These are phyloP conservation scores for Neofusicoccum parvum DNA, from an alignment of 2,329 filamentous ascomycete species.

Conservation along the genomic window DNA sequence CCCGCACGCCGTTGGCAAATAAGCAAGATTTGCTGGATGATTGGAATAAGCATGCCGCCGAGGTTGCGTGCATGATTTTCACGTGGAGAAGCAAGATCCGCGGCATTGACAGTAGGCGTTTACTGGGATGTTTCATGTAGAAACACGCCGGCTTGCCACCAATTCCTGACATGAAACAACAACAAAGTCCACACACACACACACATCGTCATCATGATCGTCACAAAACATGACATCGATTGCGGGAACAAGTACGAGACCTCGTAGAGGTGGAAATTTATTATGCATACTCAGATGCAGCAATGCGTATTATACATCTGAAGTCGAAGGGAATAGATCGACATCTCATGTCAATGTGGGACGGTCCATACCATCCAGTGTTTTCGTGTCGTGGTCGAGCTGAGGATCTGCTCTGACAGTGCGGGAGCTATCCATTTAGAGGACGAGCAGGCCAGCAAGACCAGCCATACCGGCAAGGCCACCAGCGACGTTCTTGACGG, in stretches of 20 bases:
- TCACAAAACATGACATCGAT: too few relatives aligned
- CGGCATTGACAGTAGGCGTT: not conserved
- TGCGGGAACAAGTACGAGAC: not conserved
- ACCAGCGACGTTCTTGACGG: slow-evolving; percentile 25
- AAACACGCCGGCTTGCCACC: too few relatives aligned
- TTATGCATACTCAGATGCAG: not conserved
- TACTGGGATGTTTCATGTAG: not conserved
- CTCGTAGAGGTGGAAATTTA: not conserved
- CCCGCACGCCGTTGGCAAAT: not conserved
- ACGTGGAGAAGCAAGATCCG: not conserved
- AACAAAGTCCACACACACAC: too few relatives aligned
- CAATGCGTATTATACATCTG: not conserved
- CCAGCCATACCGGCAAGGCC: slow-evolving; percentile 34
- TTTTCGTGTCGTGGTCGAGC: too few relatives aligned
- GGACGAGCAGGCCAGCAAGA: slow-evolving; percentile 23
- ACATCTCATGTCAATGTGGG: not conserved
- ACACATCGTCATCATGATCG: too few relatives aligned
- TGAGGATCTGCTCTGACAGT: too few relatives aligned
- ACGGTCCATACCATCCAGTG: too few relatives aligned
- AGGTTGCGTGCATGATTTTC: not conserved
- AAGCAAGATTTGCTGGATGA: not conserved
- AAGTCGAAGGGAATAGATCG: not conserved
- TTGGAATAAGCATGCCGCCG: not conserved
- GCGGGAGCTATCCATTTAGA: not conserved
- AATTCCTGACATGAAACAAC: too few relatives aligned